Base-by-base conservation (phyloP, 768 basidiomycete genomes). In the Floccularia luteovirens region DNA sequence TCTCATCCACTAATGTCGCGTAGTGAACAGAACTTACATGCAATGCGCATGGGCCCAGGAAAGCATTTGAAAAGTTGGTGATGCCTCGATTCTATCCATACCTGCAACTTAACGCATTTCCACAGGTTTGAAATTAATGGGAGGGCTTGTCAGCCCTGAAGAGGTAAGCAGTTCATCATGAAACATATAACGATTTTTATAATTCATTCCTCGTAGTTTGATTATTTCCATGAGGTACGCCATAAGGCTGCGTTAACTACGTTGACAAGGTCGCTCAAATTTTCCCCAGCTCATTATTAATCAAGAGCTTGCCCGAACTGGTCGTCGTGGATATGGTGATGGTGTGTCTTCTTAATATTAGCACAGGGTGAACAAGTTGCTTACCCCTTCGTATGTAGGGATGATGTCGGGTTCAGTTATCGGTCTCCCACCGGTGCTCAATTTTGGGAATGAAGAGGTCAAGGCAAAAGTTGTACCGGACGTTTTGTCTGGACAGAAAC, bases 21-120 rank as follows among this genome's bases (percentile, higher is more conserved):
- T 28, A 24, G 79, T 12, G 78, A 79, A 37, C 38, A 75, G 22
- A 80, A 90, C 51, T 41, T 97, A 14, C 86, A 90, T 55, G 87
- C 89, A 11, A 94, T 96, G 92, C 79, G 89, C 14, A 70, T 93
- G 63, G 94, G 94, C 12, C 93, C 93, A 17, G 91, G 90, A 20
- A 87, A 87, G 58, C 91, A 96, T 51, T 69, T 97, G 17, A 73
- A 86, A 49, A 64, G 67, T 53, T 31, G 7, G 40, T 39, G 10
- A 28, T 28, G 27, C 19, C 11, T 14, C 33, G 17, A 5, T 16
- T 20, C 38, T 31, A 21, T 35, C 10, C 13, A 12, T 31, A 19
- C 32, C 27, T 16, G 22, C 32, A 13, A 33, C 24, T 30, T 25
- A 13, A 16, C 20, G 23, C 12, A 3, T 28, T 6, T 16, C 32